Evolutionary conservation across 768 basidiomycete genomes (phyloP).

Genomic region (Hortiboletus campestris): DNA sequence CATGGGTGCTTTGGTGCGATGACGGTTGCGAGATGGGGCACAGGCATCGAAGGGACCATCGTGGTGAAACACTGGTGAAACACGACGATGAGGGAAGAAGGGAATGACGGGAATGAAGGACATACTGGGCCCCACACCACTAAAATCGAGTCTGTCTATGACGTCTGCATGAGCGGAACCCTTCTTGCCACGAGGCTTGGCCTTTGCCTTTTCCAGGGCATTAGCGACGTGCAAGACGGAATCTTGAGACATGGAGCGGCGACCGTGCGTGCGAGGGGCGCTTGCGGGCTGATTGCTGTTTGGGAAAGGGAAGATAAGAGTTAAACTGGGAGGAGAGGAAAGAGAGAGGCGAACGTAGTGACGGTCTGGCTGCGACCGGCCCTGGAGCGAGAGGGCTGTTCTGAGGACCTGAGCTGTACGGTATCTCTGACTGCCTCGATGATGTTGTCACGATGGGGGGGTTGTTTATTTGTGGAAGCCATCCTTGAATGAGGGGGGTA

Average conservation of each 20-base stretch:
- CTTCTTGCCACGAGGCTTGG: constrained; percentile 59
- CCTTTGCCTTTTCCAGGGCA: constrained; percentile 44
- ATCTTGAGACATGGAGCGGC: constrained; percentile 52
- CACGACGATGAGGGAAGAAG: background rate
- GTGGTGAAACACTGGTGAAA: constrained; percentile 76
- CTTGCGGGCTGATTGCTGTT: constrained; percentile 23
- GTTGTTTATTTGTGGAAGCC: constrained; percentile 30
- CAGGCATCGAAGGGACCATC: constrained; percentile 92
- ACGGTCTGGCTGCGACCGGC: constrained; percentile 59
- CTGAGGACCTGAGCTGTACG: constrained; percentile 50
- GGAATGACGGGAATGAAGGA: constrained; percentile 13
- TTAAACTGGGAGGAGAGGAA: background rate
- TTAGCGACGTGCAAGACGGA: constrained; percentile 40
- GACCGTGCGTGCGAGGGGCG: constrained; percentile 30
- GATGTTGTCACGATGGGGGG: constrained; percentile 41
- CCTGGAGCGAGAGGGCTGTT: constrained; percentile 44
- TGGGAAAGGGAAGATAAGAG: constrained; percentile 19
- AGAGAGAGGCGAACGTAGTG: constrained; percentile 22
- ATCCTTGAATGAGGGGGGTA: constrained; percentile 24
- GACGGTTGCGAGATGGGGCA: constrained; percentile 84
- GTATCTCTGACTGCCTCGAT: constrained; percentile 69
- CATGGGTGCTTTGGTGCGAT: constrained; percentile 79
- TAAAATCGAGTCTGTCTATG: constrained; percentile 85
- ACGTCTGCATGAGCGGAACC: constrained; percentile 83
- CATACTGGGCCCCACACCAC: constrained; percentile 81